Conservation (phyloP, 805 yeast species). For the Myxozyma geophila region DNA sequence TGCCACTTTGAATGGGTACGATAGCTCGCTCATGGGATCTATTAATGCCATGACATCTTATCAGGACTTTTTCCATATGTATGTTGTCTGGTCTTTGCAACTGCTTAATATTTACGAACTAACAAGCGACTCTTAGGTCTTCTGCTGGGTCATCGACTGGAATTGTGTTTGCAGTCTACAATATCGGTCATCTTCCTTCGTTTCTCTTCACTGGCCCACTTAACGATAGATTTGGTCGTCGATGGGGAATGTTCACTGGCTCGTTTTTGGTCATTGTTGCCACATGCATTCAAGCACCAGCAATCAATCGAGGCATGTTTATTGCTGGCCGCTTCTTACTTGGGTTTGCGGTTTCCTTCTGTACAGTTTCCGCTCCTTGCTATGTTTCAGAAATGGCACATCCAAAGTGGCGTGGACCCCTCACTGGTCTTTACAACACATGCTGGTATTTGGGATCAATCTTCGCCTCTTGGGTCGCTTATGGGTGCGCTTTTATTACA, state of each 20-base stretch:
- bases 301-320: slow-evolving; percentile 25
- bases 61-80: slow-evolving; percentile 20
- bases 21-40: slow-evolving; percentile 24
- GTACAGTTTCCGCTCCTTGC: slow-evolving; percentile 17
- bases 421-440: slow-evolving; percentile 54
- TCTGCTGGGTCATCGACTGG: slow-evolving; percentile 27
- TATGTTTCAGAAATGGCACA: slow-evolving; percentile 30
- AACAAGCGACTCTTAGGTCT: slow-evolving; percentile 25
- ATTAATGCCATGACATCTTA: slow-evolving; percentile 24
- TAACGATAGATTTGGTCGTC: slow-evolving; percentile 25
- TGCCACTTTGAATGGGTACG: slow-evolving; percentile 26
- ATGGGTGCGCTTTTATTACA: slow-evolving; percentile 49
- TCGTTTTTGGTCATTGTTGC: slow-evolving; percentile 14
- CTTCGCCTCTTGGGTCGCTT: slow-evolving; percentile 35
- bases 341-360: slow-evolving; percentile 30
- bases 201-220: slow-evolving; percentile 24
- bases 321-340: slow-evolving; percentile 29
- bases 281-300: slow-evolving; percentile 28
- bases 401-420: slow-evolving; percentile 36
- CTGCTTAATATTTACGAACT: slow-evolving; percentile 11
- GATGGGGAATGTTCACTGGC: slow-evolving; percentile 28
- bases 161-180: slow-evolving; percentile 19
- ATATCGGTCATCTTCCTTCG: slow-evolving; percentile 21
- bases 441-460: slow-evolving; percentile 62
- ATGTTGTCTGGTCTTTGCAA: not conserved